These are phyloP conservation scores for Artomyces pyxidatus DNA, from an alignment of 768 basidiomycete genomes.

Conservation along the genomic window DNA sequence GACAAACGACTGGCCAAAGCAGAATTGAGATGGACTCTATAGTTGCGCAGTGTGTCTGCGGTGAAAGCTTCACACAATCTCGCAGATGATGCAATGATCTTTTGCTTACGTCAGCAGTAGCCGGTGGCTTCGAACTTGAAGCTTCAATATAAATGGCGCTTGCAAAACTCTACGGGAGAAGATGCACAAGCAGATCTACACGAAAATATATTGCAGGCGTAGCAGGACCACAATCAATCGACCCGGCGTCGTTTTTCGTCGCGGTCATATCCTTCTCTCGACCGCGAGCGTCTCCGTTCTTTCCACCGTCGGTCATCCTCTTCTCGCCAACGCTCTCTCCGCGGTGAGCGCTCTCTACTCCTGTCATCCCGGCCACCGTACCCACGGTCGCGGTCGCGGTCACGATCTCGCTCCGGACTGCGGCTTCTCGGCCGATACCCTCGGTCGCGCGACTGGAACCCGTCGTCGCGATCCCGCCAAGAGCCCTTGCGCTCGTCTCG, in stretches of 20 bases:
- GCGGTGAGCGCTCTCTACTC: constrained; percentile 6
- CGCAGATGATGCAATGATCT: no score
- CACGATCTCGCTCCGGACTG: constrained; percentile 2
- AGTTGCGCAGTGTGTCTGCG: no score
- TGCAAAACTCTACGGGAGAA: no score
- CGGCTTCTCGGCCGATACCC: constrained; percentile 10
- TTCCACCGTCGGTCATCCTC: constrained; percentile 10
- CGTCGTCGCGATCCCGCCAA: constrained; percentile 17
- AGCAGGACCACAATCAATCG: no score
- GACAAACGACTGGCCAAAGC: no score
- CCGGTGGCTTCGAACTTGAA: no score
- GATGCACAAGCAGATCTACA: no score
- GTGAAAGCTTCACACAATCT: no score
- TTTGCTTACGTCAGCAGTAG: no score
- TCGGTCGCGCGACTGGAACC: constrained; percentile 11
- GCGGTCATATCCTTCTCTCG: constrained; percentile 16
- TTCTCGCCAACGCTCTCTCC: constrained; percentile 19
- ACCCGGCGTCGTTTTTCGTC: constrained; percentile 28
- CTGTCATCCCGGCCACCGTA: constrained; percentile 6
- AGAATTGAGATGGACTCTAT: no score
- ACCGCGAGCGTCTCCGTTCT: constrained; percentile 23
- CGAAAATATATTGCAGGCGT: no score
- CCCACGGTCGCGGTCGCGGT: constrained; percentile 4
- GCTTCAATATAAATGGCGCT: no score
- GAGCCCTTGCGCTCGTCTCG: constrained; percentile 17